Conservation (phyloP, 148 eudicot species). For the Talinum fruticosum region DNA sequence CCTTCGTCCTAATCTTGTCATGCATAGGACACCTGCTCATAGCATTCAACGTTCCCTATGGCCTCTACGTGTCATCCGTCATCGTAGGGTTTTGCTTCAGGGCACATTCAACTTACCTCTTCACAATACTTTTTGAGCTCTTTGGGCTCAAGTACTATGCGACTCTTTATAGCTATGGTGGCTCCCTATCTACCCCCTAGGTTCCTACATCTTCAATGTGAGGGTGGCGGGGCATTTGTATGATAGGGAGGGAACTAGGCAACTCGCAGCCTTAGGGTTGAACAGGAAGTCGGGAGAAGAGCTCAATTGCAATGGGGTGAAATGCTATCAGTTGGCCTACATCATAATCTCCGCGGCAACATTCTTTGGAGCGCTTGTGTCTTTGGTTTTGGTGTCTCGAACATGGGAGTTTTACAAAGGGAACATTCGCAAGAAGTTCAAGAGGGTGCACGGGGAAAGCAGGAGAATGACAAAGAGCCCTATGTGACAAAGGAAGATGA, state of each 20-base stretch:
- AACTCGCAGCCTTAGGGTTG: conserved; percentile 26
- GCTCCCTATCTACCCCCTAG: conserved; percentile 30
- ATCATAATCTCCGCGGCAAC: conserved; percentile 24
- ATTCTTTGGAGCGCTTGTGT: conserved; percentile 22
- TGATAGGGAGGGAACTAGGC: conserved; percentile 26
- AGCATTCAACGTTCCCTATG: conserved; percentile 29
- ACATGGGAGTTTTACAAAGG: conserved; percentile 30
- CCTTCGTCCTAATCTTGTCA: conserved; percentile 25
- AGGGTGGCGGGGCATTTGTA: conserved; percentile 30
- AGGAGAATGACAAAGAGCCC: conserved; percentile 1
- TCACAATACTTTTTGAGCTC: conserved; percentile 27
- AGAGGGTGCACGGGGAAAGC: background rate
- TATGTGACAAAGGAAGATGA: background rate
- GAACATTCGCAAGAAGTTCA: conserved; percentile 29
- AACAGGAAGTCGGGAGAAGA: conserved; percentile 25
- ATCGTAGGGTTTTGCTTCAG: conserved; percentile 33
- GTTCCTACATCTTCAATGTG: conserved; percentile 32
- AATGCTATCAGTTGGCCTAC: conserved; percentile 30
- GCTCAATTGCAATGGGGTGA: conserved; percentile 24
- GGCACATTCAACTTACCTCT: conserved; percentile 31
- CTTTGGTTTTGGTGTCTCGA: conserved; percentile 29
- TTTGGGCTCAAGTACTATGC: conserved; percentile 38
- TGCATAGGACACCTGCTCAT: conserved; percentile 32
- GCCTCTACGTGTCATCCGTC: conserved; percentile 29
- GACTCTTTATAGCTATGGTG: conserved; percentile 34